Evolutionary conservation across 140 eudicot species (phyloP).

Genomic region (Senecio squalidus): DNA sequence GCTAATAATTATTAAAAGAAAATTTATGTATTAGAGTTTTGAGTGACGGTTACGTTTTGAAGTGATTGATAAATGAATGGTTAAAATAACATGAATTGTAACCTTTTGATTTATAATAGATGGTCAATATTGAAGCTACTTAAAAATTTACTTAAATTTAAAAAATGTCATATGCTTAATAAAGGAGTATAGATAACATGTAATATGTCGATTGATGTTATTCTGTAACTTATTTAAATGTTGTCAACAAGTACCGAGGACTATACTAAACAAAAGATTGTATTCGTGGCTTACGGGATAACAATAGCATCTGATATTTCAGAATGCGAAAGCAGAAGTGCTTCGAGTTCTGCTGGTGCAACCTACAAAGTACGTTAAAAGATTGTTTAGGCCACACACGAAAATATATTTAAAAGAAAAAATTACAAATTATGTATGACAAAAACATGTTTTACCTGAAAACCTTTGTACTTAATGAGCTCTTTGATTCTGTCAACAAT

Average conservation of each 20-base stretch:
- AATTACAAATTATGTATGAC: neutral
- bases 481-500: slow-evolving; percentile 84
- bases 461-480: slow-evolving; percentile 92
- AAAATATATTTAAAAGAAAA: neutral
- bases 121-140: no score
- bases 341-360: slow-evolving; percentile 98
- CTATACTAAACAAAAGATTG: neutral
- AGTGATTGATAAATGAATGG: no score
- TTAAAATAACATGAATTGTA: no score
- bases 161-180: no score
- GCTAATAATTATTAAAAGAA: no score
- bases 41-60: no score
- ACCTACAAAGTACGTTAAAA: slow-evolving; percentile 34
- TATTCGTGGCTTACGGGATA: slow-evolving; percentile 55
- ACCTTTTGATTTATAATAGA: no score
- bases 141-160: no score
- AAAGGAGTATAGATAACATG: no score
- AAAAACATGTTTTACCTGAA: slow-evolving; percentile 48
- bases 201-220: no score
- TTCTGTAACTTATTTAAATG: no score
- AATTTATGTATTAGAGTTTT: no score
- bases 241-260: neutral
- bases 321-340: slow-evolving; percentile 67
- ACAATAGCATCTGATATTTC: slow-evolving; percentile 87
- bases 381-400: neutral